Percentiles rank a stretch among this genome's conserved stretches.
Evolutionary conservation across 2,329 filamentous ascomycete species (phyloP).

Genomic region (Diplodia seriata): DNA sequence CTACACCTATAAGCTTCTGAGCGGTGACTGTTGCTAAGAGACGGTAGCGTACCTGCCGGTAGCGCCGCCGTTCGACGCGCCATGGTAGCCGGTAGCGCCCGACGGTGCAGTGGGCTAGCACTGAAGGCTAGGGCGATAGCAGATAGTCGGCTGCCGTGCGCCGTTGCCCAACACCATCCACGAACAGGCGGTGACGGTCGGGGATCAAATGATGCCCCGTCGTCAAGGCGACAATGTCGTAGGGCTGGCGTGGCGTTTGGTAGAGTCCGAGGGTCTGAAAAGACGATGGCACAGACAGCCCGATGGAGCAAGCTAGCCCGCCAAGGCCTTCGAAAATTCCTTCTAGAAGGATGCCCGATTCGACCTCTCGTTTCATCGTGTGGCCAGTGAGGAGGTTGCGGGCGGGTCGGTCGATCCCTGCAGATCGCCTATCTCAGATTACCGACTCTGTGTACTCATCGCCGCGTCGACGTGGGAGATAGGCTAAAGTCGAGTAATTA

Average conservation of each 20-base stretch:
- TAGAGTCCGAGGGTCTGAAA: no score
- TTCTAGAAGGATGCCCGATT: not conserved
- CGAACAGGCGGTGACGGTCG: not conserved
- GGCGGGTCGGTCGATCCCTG: slow-evolving; percentile 15
- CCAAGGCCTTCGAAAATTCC: not conserved
- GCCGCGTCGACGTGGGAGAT: not conserved
- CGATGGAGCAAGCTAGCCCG: no score
- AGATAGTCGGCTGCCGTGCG: not conserved
- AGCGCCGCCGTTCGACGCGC: slow-evolving; percentile 4
- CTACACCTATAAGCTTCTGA: not conserved
- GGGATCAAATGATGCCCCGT: not conserved
- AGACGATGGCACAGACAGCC: no score
- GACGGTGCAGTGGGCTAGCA: not conserved
- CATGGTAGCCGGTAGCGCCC: not conserved
- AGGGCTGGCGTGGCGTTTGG: not conserved
- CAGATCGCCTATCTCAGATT: slow-evolving; percentile 14
- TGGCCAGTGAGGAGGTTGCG: no score
- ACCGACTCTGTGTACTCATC: not conserved
- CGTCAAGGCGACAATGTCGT: not conserved
- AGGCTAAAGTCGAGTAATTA: not conserved
- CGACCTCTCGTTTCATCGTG: not conserved
- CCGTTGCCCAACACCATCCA: not conserved
- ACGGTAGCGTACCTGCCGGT: slow-evolving; percentile 12
- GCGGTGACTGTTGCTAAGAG: not conserved
- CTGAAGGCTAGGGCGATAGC: not conserved